These are phyloP conservation scores for Ustilago cynodontis DNA, from an alignment of 1,284 basidiomycete species.

Conservation along the genomic window DNA sequence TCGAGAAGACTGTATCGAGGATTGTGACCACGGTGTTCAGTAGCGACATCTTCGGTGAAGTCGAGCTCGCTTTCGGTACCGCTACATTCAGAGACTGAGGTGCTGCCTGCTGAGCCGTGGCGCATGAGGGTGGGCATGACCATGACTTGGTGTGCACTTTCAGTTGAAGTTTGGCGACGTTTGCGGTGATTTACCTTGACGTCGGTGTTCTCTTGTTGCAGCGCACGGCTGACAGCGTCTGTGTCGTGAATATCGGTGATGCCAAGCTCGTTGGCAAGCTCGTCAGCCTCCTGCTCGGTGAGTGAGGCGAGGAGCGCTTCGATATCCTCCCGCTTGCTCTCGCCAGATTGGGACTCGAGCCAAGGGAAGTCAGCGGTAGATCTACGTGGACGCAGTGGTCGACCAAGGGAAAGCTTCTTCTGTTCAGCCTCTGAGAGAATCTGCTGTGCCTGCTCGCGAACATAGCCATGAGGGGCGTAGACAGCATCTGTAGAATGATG, in stretches of 20 bases:
- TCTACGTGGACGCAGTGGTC: conserved; percentile 36
- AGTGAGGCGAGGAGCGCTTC: conserved; percentile 40
- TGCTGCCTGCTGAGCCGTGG: conserved; percentile 17
- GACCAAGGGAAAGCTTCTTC: conserved; percentile 41
- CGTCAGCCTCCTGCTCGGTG: conserved; percentile 43
- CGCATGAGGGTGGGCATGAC: conserved; percentile 32
- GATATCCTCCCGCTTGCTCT: conserved; percentile 34
- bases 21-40: conserved; percentile 16
- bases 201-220: conserved; percentile 2
- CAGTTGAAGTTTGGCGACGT: conserved; percentile 13
- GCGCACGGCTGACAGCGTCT: conserved; percentile 26
- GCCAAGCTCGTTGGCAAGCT: conserved; percentile 53
- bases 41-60: conserved; percentile 15
- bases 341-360: conserved; percentile 15
- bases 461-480: conserved; percentile 52
- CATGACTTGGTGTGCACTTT: conserved; percentile 23
- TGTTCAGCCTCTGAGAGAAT: conserved; percentile 49
- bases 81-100: conserved; percentile 34
- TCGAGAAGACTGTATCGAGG: conserved; percentile 46
- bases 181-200: background rate
- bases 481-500: conserved; percentile 28
- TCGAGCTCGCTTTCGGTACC: conserved; percentile 40
- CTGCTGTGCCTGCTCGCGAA: conserved; percentile 49
- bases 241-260: conserved; percentile 40
- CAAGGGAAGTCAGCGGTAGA: conserved; percentile 49